Evolutionary conservation across 179 eudicot genomes (phyloP).

Genomic region (Vitellaria paradoxa): DNA sequence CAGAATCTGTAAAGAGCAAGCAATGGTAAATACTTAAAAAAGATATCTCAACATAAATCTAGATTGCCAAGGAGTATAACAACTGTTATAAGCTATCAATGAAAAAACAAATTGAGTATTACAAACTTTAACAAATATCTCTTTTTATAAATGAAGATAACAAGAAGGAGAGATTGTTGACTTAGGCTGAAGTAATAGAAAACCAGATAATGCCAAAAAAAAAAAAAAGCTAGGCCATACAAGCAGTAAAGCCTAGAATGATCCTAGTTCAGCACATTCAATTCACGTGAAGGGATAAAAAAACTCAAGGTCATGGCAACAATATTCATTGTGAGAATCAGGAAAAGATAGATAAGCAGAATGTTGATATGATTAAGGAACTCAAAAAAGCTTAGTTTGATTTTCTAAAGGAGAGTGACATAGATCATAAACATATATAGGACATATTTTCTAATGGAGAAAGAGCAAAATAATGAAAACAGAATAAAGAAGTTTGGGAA

Average conservation of each 20-base stretch:
- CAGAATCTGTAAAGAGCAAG: background rate
- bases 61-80: background rate
- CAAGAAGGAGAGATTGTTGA: background rate
- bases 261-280: background rate
- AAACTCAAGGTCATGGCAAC: background rate
- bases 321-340: background rate
- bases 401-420: too few relatives aligned
- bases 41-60: background rate
- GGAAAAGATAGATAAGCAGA: background rate
- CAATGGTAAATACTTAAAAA: too few relatives aligned
- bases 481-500: too few relatives aligned
- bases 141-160: background rate
- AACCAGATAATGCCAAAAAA: background rate
- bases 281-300: too few relatives aligned
- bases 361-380: too few relatives aligned
- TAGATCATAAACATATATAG: too few relatives aligned
- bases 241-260: background rate
- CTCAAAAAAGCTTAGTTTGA: too few relatives aligned
- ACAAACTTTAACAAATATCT: background rate
- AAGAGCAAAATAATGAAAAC: too few relatives aligned
- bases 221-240: background rate
- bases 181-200: background rate
- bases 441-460: too few relatives aligned
- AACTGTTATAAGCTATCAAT: background rate
- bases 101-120: background rate